Evolutionary conservation across 2,329 filamentous ascomycete genomes (phyloP), one percentile per base, ranked within the genome.

Genomic region (Cercospora citrullina): DNA sequence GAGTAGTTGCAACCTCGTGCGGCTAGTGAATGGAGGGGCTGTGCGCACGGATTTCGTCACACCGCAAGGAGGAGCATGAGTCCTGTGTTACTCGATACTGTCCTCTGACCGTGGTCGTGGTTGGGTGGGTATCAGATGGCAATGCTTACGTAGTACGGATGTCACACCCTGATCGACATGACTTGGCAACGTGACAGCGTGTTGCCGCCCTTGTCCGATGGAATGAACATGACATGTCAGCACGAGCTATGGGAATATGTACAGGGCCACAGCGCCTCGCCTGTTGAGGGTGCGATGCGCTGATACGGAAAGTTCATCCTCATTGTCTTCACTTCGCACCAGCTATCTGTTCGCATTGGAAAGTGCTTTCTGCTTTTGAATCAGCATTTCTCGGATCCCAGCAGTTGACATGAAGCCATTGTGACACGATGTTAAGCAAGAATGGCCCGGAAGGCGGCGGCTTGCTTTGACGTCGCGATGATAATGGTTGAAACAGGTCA

Each of bases 91-190:
- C 31, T 59, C 55, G 51, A 16, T 8, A 61, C 18, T 28, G 6
- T 26, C 30, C 12, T 28, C 9, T 26, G 10, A 16, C 31, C 26
- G 8, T 21, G 23, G 12, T 53, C 12, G 60, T 51, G 55, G 55
- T 59, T 59, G 55, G 55, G 55, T 59, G 55, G 30, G 55, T 59
- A 33, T 59, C 55, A 21, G 55, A 59, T 28, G 48, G 48, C 48
- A 53, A 53, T 53, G 23, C 48, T 59, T 59, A 59, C 55, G 55
- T 59, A 59, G 28, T 23, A 36, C 28, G 30, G 16, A 59, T 59
- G 55, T 36, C 55, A 59, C 28, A 12, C 6, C 23, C 14, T 26
- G 21, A 26, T 53, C 21, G 48, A 26, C 36, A 4, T 39, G 36
- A n/a, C 21, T 26, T 16, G 48, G 48, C 42, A 48, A 26, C 26